Conservation (phyloP, 1,284 basidiomycete genomes). For the Trametes versicolor region DNA sequence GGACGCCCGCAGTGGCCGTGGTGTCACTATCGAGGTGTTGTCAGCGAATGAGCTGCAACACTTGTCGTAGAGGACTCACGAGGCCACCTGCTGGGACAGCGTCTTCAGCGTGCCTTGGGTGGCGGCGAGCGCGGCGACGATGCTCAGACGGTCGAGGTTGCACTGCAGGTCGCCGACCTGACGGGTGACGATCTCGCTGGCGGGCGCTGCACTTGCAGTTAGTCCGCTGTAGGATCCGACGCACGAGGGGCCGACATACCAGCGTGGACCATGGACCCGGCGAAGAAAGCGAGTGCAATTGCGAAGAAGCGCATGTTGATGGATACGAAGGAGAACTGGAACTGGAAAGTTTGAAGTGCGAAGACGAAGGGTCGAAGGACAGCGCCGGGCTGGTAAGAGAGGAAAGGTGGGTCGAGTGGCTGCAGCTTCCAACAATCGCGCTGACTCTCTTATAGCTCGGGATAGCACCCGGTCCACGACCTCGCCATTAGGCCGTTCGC, state of each 20-base stretch:
- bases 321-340: too few species aligned
- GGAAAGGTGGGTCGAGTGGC: not conserved
- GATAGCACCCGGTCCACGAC: not conserved
- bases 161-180: slow-evolving; percentile 48
- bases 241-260: slow-evolving; percentile 3
- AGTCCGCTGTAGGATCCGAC: not conserved
- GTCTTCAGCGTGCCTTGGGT: slow-evolving; percentile 43
- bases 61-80: slow-evolving; percentile 20
- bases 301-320: slow-evolving; percentile 25
- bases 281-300: slow-evolving; percentile 28
- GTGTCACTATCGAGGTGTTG: slow-evolving; percentile 41
- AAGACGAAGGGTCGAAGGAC: not conserved
- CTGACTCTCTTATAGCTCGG: not conserved
- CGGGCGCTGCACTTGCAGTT: slow-evolving; percentile 14
- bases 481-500: not conserved
- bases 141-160: slow-evolving; percentile 48
- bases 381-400: slow-evolving; percentile 15
- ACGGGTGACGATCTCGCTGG: slow-evolving; percentile 32
- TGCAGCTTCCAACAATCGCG: not conserved
- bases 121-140: slow-evolving; percentile 42
- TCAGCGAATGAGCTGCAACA: not conserved
- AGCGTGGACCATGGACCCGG: slow-evolving; percentile 22
- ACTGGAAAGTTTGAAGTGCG: not conserved
- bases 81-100: slow-evolving; percentile 33
- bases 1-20: slow-evolving; percentile 35